Evolutionary conservation across 441 rosid species (phyloP), one percentile per base, ranked within the genome.

Genomic region (Brassica balearica): DNA sequence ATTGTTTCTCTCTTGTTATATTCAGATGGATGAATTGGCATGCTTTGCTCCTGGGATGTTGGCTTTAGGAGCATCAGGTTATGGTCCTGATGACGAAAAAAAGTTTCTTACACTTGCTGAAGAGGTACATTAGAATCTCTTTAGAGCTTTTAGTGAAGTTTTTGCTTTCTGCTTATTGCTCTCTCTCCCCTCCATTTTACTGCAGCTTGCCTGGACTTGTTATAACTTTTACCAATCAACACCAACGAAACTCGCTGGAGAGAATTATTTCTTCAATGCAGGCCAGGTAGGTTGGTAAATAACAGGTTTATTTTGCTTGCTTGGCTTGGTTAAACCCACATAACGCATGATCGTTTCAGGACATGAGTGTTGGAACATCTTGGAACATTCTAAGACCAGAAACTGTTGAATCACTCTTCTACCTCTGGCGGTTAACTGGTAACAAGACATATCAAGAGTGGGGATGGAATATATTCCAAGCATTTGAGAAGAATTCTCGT

Each of bases 21-120:
- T 73, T 80, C 65, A 96, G 99, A 96, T 96, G 99, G 99, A 96
- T 86, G 99, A 96, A 78, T 84, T 96, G 70, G 98, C 99, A 8
- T 96, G 99, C 90, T 96, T 96, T 88, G 98, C 96, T 84, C 98
- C 99, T 6, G 99, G 99, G 84, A 96, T 96, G 98, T 76, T 96
- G 80, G 99, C 98, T 79, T 85, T 96, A 85, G 99, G 99, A 83
- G 92, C 98, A 19, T 83, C 83, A 71, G 97, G 93, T 73, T 90
- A 90, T 82, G 97, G 84, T 32, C 86, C 89, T 65, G 90, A 64
- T 5, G 97, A 95, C 23, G 86, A 91, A 41, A 81, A 86, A 72
- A 92, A 89, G 76, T 80, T 87, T 77, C 82, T 95, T 7, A 80
- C 91, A 3, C 96, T 95, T 67, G 97, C 97, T 22, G 96, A 93